Evolutionary conservation across 2,329 filamentous ascomycete species (phyloP), one percentile per base, ranked within the genome.

Genomic region (Ophiostoma novo-ulmi): DNA sequence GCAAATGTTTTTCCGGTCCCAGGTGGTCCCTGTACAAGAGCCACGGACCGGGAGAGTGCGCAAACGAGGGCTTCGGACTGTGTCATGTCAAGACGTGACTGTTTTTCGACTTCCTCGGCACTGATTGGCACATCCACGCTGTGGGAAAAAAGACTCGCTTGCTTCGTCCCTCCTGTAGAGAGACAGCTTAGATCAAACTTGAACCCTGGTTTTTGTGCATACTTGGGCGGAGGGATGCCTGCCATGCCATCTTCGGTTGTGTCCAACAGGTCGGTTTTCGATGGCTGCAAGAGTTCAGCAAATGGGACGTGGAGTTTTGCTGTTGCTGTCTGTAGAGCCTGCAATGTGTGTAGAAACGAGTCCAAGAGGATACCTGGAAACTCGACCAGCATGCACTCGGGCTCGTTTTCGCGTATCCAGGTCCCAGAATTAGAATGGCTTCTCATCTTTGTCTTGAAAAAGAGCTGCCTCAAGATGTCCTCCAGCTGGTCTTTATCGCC

Each of bases 1-100:
- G 84, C 82, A 73, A 84, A 91, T 4, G 82, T 85, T 75, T 92
- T 92, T 0, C 90, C 89, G 0, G 89, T 92, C 0, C 90, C 89
- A 0, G 89, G 89, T 0, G 89, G 89, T 0, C 90, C 90, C 78
- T 92, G 89, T 13, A 91, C 89, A 5, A 91, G 79, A 1, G 87
- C 84, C 10, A 90, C 77, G 44, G 82, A 81, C 0, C 82, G 81
- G 0, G 79, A 81, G 0, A 91, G 77, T 2, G 86, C 82, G 22
- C 82, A 78, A 0, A 89, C 73, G 0, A 91, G 76, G 1, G 87
- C 86, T 4, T 74, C 71, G 5, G 83, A 82, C 72, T 87, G 84
- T 0, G 81, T 82, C 0, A 75, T 70, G 73, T 91, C 88, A 0
- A 91, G 81, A 0, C 76, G 79, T 0, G 85, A 82, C 17, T 76